Base-by-base conservation (phyloP, 495 filamentous ascomycete species). In the Talaromyces trachyspermus region DNA sequence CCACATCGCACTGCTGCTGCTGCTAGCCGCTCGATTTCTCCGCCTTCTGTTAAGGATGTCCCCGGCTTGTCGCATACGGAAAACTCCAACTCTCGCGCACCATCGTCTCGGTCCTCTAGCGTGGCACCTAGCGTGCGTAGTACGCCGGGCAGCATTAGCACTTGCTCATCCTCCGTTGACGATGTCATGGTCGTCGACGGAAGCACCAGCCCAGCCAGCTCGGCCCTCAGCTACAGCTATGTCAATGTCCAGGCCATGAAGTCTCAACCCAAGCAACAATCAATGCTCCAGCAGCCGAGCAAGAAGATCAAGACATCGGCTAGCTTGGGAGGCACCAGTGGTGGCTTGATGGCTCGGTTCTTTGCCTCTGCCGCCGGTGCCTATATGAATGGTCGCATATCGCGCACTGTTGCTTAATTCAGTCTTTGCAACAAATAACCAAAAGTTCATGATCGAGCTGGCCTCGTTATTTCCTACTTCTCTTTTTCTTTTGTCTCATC, bases 101-200 rank as follows among this genome's bases (percentile, higher is more conserved):
- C 61, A 15, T 63, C 59, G 50, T 75, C 72, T 35, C 71, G 70
- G 10, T 78, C 63, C 48, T 85, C 64, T 47, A 67, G 73, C 51
- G 15, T 71, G 15, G 64, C 67, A 5, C 60, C 68, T 14, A 70
- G 64, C 51, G 65, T 64, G 19, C 61, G 64, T 9, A 66, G 63
- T 36, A 71, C 68, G 4, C 69, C 69, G 0, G 62, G 63, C 17
- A 70, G 62, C 36, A 58, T 73, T 29, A 68, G 68, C 50, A 66
- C 66, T 5, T 64, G 54, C 54, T 71, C 69, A 1, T 63, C 63
- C 32, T 57, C 57, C 22, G 59, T 63, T 30, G 65, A 68, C 33
- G 65, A 68, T 2, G 49, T 72, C 4, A 58, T 63, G 42, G 54
- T 71, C 19, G 58, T 54, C 10, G 69, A 73, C 29, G 37, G 45